Conservation (phyloP, 805 yeast genomes). For the Spathaspora boniae region DNA sequence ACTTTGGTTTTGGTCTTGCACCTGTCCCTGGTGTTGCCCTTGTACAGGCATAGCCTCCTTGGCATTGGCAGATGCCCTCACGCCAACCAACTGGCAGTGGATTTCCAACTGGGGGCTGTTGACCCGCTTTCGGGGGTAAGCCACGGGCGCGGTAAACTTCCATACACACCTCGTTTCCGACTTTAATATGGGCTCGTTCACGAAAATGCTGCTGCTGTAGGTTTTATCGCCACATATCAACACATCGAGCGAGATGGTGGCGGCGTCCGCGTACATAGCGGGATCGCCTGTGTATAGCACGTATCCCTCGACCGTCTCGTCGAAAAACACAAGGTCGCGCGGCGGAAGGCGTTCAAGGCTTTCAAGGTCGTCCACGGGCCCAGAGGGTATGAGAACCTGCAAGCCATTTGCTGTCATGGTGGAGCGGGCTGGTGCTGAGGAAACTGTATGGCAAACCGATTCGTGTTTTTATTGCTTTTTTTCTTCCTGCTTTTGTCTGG, state of each 20-base stretch:
- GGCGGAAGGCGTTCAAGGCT: conserved; percentile 2
- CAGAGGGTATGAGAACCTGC: conserved; percentile 7
- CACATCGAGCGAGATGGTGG: conserved; percentile 15
- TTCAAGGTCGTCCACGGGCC: conserved; percentile 4
- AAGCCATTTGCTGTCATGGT: conserved; percentile 2
- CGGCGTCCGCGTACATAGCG: background rate
- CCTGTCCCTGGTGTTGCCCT: no score
- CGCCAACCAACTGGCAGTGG: conserved; percentile 16
- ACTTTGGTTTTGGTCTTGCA: no score
- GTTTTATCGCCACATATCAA: conserved; percentile 6
- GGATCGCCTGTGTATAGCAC: conserved; percentile 19
- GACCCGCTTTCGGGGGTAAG: conserved; percentile 29
- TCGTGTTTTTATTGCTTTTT: background rate
- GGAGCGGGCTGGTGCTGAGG: background rate
- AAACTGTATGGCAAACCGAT: background rate
- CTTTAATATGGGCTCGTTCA: conserved; percentile 2
- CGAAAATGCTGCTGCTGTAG: conserved; percentile 1
- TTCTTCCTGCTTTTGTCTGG: background rate
- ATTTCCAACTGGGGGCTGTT: conserved; percentile 22
- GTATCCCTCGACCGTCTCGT: conserved; percentile 28
- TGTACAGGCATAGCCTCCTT: conserved; percentile 11
- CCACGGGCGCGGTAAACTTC: conserved; percentile 27
- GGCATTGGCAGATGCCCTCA: background rate
- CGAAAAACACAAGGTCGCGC: conserved; percentile 19
- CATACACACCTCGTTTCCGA: conserved; percentile 19